Conservation (phyloP, 495 filamentous ascomycete species). For the Ramalina intermedia region DNA sequence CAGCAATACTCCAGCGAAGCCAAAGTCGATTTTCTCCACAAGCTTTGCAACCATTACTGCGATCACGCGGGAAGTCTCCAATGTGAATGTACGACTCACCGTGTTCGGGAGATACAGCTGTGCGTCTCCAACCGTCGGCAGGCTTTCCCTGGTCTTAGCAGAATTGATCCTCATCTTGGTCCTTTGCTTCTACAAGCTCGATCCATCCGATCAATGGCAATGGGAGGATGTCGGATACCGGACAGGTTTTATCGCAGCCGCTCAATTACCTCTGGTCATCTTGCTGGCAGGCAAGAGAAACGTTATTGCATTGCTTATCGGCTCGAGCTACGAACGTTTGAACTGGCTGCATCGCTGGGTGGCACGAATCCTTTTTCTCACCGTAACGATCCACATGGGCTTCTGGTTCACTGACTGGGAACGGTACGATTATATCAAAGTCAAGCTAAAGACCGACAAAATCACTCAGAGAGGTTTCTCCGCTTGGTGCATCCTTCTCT, state of each 20-base stretch:
- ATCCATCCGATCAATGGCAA: constrained; percentile 26
- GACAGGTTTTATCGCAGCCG: constrained; percentile 59
- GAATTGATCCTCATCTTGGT: constrained; percentile 26
- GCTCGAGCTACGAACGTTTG: constrained; percentile 56
- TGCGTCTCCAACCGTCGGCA: constrained; percentile 21
- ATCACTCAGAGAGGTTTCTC: constrained; percentile 56
- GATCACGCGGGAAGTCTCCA: constrained; percentile 47
- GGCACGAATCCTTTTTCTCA: constrained; percentile 58
- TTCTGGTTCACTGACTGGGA: constrained; percentile 60
- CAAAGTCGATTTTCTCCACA: constrained; percentile 39
- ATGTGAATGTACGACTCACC: constrained; percentile 16
- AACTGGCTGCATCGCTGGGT: constrained; percentile 83
- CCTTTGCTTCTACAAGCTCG: constrained; percentile 30
- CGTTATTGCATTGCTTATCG: constrained; percentile 51
- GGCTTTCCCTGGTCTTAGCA: constrained; percentile 23
- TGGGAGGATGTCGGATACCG: constrained; percentile 67
- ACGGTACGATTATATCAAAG: constrained; percentile 43
- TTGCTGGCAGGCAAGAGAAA: constrained; percentile 69
- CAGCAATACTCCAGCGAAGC: constrained; percentile 39
- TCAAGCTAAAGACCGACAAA: constrained; percentile 46
- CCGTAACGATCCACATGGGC: constrained; percentile 57
- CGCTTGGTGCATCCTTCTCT: constrained; percentile 60
- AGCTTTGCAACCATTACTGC: constrained; percentile 55
- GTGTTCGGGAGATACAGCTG: background rate
- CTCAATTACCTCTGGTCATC: constrained; percentile 72